phyloP scores from a whole-genome alignment of 2,329 filamentous ascomycete species.

The Zelopaecilomyces penicillatus region DNA sequence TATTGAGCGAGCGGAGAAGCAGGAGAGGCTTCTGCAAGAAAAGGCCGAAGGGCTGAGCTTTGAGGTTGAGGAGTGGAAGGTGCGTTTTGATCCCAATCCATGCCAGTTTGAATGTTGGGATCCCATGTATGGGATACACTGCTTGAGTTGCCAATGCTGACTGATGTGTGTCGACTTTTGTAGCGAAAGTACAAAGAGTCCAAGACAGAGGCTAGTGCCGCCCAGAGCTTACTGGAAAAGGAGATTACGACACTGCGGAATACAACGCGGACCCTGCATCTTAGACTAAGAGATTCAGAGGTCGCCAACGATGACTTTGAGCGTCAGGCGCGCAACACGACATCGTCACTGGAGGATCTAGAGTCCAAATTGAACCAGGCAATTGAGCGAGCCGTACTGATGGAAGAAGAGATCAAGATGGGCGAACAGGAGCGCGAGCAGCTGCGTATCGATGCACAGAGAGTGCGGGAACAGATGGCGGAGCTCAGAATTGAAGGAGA shows the following conservation, averaged over 20 bases:
- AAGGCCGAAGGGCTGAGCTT: conserved; percentile 78
- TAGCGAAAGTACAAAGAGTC: conserved; percentile 94
- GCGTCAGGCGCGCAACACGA: conserved; percentile 89
- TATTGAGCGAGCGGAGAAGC: conserved; percentile 88
- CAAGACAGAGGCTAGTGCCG: conserved; percentile 76
- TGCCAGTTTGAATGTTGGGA: no score
- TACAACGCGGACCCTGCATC: conserved; percentile 67
- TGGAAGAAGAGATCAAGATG: conserved; percentile 88
- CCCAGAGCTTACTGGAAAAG: conserved; percentile 83
- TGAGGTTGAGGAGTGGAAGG: conserved; percentile 98
- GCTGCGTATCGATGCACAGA: conserved; percentile 82
- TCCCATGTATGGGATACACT: no score
- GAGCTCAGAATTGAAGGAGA: conserved; percentile 94
- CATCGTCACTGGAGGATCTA: conserved; percentile 90
- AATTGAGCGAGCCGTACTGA: conserved; percentile 83
- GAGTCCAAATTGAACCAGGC: conserved; percentile 95
- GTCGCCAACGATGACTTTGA: conserved; percentile 98
- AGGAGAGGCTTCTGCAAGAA: conserved; percentile 76
- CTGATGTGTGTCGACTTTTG: conserved; percentile 1
- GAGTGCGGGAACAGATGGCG: conserved; percentile 80
- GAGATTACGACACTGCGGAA: conserved; percentile 91
- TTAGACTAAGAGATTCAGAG: conserved; percentile 87
- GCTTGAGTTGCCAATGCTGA: conserved; percentile 1
- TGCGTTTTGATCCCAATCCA: conserved; percentile 31
- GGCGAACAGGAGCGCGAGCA: conserved; percentile 87